Evolutionary conservation across 2,329 filamentous ascomycete species (phyloP), one percentile per base, ranked within the genome.

Genomic region (Blumeria graminis): DNA sequence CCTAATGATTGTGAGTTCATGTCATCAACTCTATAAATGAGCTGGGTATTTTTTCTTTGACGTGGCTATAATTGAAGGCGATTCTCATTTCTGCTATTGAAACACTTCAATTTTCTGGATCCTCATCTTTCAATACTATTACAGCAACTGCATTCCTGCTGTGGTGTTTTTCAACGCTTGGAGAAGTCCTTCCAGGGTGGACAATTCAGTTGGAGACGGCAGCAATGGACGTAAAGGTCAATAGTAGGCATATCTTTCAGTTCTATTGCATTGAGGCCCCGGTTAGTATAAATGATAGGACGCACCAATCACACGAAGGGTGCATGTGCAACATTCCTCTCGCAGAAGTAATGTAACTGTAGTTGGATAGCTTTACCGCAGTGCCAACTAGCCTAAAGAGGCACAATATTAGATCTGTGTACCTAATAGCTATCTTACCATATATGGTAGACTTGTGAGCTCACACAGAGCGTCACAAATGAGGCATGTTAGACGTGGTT

Each of bases 1-100:
- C 18, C n/a, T 56, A 39, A 32, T 55, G 56, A 11, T 58, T 39
- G 33, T 58, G 54, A 14, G 28, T n/a, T 18, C 50, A 34, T 4
- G 18, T 10, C 6, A 51, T 46, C 14, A 56, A 18, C 46, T 1
- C 36, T 38, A 52, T 6, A 32, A 41, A 55, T 35, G 10, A 46
- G 3, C 32, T 50, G n/a, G 48, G 55, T 14, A 56, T 48, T n/a
- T 56, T 7, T 34, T 58, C 55, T n/a, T 22, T 18, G 28, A 56
- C 35, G 14, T 56, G 50, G 22, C 34, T 16, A 56, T 58, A 58
- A 43, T 48, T 48, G 13, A 48, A 48, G 6, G 45, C 33, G 11
- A 48, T 48, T 7, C 45, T 22, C 6, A n/a, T 16, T 48, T 48
- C 45, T 32, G 11, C 41, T 6, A 9, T 32, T 14, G 5, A 14